Percentiles rank a stretch among this genome's conserved stretches.
Conservation (phyloP, 78 protist genomes). For the Emiliania huxleyi region DNA sequence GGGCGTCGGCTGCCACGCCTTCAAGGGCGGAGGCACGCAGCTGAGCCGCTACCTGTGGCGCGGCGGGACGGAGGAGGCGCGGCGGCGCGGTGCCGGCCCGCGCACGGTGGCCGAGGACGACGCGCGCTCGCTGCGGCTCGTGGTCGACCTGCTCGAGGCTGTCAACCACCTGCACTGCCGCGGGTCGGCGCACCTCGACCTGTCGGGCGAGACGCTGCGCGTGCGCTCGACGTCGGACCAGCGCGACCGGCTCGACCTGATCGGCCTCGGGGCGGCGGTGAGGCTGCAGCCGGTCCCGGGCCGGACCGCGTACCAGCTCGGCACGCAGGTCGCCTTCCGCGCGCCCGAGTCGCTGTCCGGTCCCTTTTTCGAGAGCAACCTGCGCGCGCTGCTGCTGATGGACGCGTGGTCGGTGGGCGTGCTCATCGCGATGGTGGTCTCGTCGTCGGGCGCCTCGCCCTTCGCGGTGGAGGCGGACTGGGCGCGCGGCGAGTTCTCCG, state of each 20-base stretch:
- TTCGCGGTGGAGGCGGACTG: background rate
- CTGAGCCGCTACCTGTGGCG: background rate
- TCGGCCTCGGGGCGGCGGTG: background rate
- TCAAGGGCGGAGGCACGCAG: background rate
- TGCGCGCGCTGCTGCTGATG: background rate
- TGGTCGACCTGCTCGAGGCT: background rate
- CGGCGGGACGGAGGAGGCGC: background rate
- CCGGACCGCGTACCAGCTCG: background rate
- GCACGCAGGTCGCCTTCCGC: background rate
- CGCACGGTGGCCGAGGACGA: too few relatives aligned
- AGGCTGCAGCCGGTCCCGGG: background rate
- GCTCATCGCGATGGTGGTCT: background rate
- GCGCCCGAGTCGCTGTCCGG: background rate
- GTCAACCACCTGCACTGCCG: conserved; percentile 11
- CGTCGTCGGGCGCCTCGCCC: background rate
- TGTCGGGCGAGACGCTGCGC: background rate
- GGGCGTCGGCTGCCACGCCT: conserved; percentile 7
- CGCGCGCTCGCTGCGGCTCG: background rate
- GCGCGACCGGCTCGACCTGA: background rate
- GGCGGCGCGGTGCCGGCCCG: too few relatives aligned
- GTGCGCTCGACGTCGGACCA: background rate
- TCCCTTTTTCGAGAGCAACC: background rate
- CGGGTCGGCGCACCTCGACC: background rate
- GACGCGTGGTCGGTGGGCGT: conserved; percentile 21
- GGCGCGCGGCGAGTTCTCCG: background rate